Conservation (phyloP, 441 rosid genomes). For the Croton laevigatus region DNA sequence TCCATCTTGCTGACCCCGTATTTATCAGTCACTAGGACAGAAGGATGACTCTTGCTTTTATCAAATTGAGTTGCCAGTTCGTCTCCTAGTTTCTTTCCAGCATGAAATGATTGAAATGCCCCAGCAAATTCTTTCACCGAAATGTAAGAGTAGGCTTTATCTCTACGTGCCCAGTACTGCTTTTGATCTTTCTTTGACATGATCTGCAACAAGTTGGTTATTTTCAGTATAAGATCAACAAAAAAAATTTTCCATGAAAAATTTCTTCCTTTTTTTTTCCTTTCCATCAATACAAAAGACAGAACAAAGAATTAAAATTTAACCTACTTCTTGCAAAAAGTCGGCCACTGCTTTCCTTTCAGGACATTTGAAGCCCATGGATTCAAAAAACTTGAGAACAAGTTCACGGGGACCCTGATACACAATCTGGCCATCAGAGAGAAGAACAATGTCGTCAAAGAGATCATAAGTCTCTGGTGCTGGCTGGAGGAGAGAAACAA, state of each 20-base stretch:
- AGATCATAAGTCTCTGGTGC: conserved; percentile 79
- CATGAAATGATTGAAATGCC: conserved; percentile 64
- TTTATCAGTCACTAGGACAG: conserved; percentile 55
- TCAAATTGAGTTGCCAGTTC: conserved; percentile 59
- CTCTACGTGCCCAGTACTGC: conserved; percentile 65
- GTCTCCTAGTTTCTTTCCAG: conserved; percentile 47
- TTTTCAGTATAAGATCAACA: background rate
- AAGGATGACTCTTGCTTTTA: conserved; percentile 51
- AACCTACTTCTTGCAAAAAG: conserved; percentile 69
- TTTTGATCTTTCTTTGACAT: conserved; percentile 81
- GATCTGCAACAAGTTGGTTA: conserved; percentile 41
- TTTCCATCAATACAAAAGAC: background rate
- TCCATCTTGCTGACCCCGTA: conserved; percentile 58
- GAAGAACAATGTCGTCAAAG: conserved; percentile 70
- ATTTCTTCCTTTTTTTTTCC: background rate
- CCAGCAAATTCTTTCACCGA: conserved; percentile 56
- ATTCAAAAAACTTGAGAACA: conserved; percentile 59
- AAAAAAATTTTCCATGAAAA: no score
- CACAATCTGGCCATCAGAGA: conserved; percentile 59
- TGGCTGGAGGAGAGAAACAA: conserved; percentile 88
- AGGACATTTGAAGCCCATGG: conserved; percentile 73
- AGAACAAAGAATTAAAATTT: background rate
- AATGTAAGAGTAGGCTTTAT: conserved; percentile 56
- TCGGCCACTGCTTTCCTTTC: conserved; percentile 78
- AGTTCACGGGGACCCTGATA: conserved; percentile 71